Base-by-base conservation (phyloP, 345 rosid genomes). In the Populus nigra region DNA sequence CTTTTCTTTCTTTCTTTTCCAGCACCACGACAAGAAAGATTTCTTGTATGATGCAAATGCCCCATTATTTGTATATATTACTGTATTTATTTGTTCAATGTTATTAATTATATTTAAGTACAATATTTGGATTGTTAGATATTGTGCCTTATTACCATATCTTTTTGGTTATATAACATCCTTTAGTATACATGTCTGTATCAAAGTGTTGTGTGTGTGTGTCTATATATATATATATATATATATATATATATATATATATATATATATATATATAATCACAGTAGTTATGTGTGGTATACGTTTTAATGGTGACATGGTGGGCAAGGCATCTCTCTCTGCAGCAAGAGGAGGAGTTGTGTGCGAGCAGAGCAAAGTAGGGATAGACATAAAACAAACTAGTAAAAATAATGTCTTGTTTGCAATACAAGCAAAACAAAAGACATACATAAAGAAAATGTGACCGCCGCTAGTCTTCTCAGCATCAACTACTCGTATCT, bases 401-500 rank as follows among this genome's bases (percentile, higher is more conserved):
- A 49, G 68, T 73, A 76, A 81, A 79, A 38, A 71, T 10, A 27
- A 47, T 62, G 82, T 67, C 16, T 61, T 69, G 43, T 55, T 80
- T 47, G 38, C 22, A 68, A 78, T 63, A 71, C 69, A 71, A 72
- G 55, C 20, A 69, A 76, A 18, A 43, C 45, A 31, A 73, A 65
- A 66, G 11, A 41, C 61, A 45, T 17, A 31, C 61, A 45, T 71
- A 68, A 45, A 71, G 67, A 82, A 79, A 82, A 75, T 80, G 69
- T 74, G 82, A 81, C 18, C 5, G 33, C 33, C 62, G 36, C 36
- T 63, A 57, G 39, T 65, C 68, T 43, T 72, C 8, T 73, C 76
- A 69, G 73, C 72, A 73, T 65, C 80, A 80, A 69, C 78, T 82
- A 49, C 47, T 11, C 82, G 84, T 82, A 70, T 15, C 59, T 72